phyloP scores from a whole-genome alignment of 1,284 basidiomycete genomes.

The Inonotus hispidus region DNA sequence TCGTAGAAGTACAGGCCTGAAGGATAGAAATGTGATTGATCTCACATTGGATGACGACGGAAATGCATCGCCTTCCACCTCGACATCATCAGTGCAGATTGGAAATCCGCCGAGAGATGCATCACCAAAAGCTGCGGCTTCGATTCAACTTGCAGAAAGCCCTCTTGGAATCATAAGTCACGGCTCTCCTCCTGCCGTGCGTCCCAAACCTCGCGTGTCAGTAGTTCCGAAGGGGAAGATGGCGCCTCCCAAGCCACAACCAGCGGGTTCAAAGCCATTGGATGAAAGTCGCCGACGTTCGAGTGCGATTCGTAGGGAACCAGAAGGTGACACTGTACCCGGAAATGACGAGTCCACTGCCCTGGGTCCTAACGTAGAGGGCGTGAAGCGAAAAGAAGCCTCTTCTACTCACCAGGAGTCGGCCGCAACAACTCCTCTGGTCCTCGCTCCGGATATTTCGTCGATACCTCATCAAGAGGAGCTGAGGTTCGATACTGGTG shows the following conservation, averaged over 20 bases:
- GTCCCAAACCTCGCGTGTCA: neutral
- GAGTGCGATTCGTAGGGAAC: neutral
- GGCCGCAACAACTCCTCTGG: neutral
- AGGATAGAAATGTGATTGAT: neutral
- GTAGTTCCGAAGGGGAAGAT: neutral
- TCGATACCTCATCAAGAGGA: neutral
- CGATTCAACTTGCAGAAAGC: neutral
- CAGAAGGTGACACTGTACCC: neutral
- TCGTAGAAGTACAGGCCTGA: neutral
- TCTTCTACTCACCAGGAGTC: neutral
- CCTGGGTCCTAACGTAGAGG: neutral
- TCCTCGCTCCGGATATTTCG: neutral
- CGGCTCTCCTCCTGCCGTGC: slow-evolving; percentile 1
- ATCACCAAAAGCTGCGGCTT: neutral
- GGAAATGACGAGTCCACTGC: neutral
- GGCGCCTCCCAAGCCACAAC: neutral
- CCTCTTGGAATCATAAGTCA: neutral
- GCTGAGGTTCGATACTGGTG: neutral
- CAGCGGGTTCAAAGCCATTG: neutral
- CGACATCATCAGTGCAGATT: neutral
- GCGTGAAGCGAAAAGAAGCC: neutral
- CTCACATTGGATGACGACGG: neutral
- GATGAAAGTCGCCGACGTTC: neutral
- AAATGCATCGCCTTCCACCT: neutral
- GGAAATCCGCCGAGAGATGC: neutral